Percentiles rank a stretch among this genome's conserved stretches.
Conservation (phyloP, 257 asterid species). For the Nicotiana otophora region DNA sequence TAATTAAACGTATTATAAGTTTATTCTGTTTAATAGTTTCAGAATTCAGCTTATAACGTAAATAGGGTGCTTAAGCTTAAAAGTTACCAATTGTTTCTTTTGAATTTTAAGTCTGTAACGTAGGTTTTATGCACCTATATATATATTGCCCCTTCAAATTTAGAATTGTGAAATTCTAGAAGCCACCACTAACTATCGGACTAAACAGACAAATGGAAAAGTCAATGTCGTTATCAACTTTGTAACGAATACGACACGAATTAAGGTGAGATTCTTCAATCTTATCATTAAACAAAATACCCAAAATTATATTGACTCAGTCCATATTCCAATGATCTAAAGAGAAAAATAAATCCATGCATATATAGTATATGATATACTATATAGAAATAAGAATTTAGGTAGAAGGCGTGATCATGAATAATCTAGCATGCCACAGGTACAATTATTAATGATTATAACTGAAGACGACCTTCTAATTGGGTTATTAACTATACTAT, state of each 20-base stretch:
- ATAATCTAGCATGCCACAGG: background rate
- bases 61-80: no score
- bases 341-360: background rate
- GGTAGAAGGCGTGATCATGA: conserved; percentile 3
- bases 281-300: background rate
- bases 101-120: no score
- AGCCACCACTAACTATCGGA: background rate
- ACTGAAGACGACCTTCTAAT: background rate
- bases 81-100: no score
- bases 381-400: background rate
- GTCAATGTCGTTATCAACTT: background rate
- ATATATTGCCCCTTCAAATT: background rate
- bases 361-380: background rate
- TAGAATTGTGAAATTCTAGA: background rate
- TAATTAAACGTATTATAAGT: no score
- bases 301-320: background rate
- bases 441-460: background rate
- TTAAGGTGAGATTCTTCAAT: background rate
- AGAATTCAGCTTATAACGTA: no score
- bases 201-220: background rate
- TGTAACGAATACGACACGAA: background rate
- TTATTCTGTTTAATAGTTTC: no score
- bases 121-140: background rate
- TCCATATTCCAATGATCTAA: background rate
- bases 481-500: background rate